Percentiles rank a stretch among this genome's conserved stretches.
These are phyloP conservation scores for Kwoniella bestiolae DNA, from an alignment of 768 basidiomycete genomes.

Conservation along the genomic window DNA sequence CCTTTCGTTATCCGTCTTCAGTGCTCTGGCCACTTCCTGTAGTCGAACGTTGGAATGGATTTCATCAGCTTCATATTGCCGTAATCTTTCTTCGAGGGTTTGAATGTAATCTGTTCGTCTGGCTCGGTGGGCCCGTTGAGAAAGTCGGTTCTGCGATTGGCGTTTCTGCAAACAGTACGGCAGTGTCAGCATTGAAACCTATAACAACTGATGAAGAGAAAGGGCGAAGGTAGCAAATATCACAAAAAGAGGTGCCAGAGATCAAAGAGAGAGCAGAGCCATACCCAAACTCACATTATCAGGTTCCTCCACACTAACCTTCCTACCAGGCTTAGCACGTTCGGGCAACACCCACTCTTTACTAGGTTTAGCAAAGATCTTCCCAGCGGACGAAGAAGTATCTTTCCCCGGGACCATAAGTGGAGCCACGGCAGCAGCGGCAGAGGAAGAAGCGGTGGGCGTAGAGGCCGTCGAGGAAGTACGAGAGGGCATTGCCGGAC, in stretches of 20 bases:
- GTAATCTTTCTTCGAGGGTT: constrained; percentile 47
- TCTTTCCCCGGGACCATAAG: constrained; percentile 37
- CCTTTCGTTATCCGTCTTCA: constrained; percentile 40
- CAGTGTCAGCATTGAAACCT: not conserved
- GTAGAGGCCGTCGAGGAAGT: constrained; percentile 11
- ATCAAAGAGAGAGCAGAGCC: not conserved
- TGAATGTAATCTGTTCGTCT: constrained; percentile 47
- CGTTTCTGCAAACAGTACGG: constrained; percentile 34
- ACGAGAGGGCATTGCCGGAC: constrained; percentile 2
- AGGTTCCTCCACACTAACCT: constrained; percentile 47
- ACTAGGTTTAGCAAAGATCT: constrained; percentile 54
- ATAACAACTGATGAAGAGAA: too few species aligned
- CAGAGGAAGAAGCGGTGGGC: constrained; percentile 1
- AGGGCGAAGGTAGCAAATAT: too few species aligned
- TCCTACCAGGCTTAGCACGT: constrained; percentile 55
- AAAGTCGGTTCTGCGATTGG: constrained; percentile 50
- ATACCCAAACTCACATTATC: constrained; percentile 42
- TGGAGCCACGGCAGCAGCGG: not conserved
- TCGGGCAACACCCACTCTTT: constrained; percentile 58
- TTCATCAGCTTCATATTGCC: constrained; percentile 50
- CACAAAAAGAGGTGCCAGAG: not conserved
- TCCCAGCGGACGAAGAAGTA: constrained; percentile 52
- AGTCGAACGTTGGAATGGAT: constrained; percentile 53
- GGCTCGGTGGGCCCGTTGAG: constrained; percentile 50
- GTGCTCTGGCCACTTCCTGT: constrained; percentile 50